phyloP scores from a whole-genome alignment of 768 basidiomycete species.

The Paxillus rubicundulus region DNA sequence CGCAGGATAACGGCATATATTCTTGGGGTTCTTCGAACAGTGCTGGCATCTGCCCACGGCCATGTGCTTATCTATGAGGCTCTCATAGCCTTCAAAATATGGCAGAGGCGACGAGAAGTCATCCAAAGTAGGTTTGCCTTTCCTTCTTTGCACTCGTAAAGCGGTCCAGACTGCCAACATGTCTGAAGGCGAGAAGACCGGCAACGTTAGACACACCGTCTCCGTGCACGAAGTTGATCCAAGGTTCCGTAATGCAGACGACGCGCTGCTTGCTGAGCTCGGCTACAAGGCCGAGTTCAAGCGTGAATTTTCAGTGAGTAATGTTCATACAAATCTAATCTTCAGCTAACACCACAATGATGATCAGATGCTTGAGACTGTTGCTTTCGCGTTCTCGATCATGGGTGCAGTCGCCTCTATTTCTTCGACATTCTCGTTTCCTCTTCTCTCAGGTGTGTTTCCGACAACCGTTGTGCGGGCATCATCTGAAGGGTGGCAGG shows the following conservation, averaged over 20 bases:
- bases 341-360: background rate
- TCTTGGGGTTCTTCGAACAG: background rate
- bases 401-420: conserved; percentile 75
- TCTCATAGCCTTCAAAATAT: background rate
- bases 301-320: conserved; percentile 66
- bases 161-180: conserved; percentile 6
- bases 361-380: conserved; percentile 53
- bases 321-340: background rate
- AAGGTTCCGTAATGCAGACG: conserved; percentile 44
- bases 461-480: background rate
- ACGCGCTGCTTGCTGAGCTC: conserved; percentile 57
- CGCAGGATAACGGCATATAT: conserved; percentile 17
- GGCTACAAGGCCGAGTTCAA: conserved; percentile 74
- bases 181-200: conserved; percentile 21
- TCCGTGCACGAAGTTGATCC: conserved; percentile 12
- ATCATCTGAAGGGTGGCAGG: conserved; percentile 35
- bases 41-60: background rate
- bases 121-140: background rate
- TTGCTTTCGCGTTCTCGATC: conserved; percentile 66
- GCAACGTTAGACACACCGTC: conserved; percentile 9
- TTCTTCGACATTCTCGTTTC: conserved; percentile 63
- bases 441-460: conserved; percentile 53
- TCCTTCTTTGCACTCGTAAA: background rate
- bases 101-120: conserved; percentile 2
- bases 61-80: conserved; percentile 17